Percentiles rank a stretch among this genome's conserved stretches.
Evolutionary conservation across 1,139 yeast genomes (phyloP).

Genomic region (Tardiomyces blankii): DNA sequence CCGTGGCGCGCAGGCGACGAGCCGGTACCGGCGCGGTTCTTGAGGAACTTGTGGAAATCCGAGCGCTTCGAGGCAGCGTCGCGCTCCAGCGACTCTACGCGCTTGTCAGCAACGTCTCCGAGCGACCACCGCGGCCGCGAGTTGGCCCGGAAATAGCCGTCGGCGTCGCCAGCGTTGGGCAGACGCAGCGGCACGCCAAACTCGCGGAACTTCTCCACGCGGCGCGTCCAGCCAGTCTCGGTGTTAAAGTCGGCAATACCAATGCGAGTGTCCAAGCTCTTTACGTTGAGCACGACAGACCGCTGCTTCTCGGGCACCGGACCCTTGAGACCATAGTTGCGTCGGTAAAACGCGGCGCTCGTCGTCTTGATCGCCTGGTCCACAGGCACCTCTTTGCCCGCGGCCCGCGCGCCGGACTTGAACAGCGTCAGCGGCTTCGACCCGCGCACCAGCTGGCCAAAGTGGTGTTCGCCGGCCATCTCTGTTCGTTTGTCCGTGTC

Average conservation of each 20-base stretch:
- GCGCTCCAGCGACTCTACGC: not conserved
- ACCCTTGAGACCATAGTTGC: conserved; percentile 56
- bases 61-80: not conserved
- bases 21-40: not conserved
- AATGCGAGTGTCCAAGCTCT: conserved; percentile 36
- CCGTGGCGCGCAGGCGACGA: not conserved
- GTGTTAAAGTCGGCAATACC: conserved; percentile 10
- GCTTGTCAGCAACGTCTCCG: not conserved
- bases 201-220: conserved; percentile 25
- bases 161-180: conserved; percentile 1
- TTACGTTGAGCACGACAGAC: conserved; percentile 37
- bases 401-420: conserved; percentile 5
- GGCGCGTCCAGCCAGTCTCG: conserved; percentile 10
- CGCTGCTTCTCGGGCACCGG: conserved; percentile 41
- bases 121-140: not conserved
- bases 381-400: conserved; percentile 9
- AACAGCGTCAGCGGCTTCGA: conserved; percentile 15
- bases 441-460: conserved; percentile 11
- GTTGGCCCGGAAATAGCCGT: not conserved
- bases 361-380: conserved; percentile 48
- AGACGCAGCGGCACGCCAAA: conserved; percentile 17
- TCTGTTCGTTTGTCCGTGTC: too few relatives aligned
- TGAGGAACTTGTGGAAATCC: not conserved
- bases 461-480: conserved; percentile 2
- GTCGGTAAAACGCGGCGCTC: conserved; percentile 40